A percentile compares a stretch with the other conserved stretches of the same genome.
Evolutionary conservation across 2,329 filamentous ascomycete species (phyloP).

Genomic region (Gyromitra esculenta): DNA sequence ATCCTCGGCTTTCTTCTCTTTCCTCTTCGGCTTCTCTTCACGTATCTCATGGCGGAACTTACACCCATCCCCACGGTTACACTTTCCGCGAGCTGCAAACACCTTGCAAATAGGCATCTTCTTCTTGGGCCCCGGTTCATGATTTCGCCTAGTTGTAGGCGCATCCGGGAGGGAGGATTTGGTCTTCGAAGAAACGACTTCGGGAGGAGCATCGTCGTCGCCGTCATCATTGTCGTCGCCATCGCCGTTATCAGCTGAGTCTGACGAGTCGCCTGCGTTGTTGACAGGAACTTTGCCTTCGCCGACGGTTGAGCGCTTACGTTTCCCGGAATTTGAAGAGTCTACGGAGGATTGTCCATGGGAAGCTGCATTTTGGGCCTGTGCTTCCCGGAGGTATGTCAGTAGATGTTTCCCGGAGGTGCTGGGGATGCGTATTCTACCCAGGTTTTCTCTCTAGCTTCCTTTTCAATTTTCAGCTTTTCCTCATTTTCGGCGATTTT

Average conservation of each 20-base stretch:
- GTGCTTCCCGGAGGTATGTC: slow-evolving; percentile 12
- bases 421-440: not conserved
- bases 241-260: not conserved
- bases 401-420: not conserved
- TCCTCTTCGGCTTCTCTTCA: slow-evolving; percentile 8
- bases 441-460: slow-evolving; percentile 8
- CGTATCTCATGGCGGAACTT: slow-evolving; percentile 29
- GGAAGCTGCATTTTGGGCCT: not conserved
- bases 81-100: slow-evolving; percentile 32
- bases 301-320: slow-evolving; percentile 23
- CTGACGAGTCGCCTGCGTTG: slow-evolving; percentile 2
- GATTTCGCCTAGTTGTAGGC: not conserved
- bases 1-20: slow-evolving; percentile 3
- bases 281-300: not conserved
- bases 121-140: slow-evolving; percentile 20
- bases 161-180: slow-evolving; percentile 1
- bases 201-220: slow-evolving; percentile 35
- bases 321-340: slow-evolving; percentile 12
- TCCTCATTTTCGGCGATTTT: slow-evolving; percentile 30
- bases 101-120: slow-evolving; percentile 23
- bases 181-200: slow-evolving; percentile 26
- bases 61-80: slow-evolving; percentile 31
- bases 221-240: not conserved
- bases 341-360: not conserved
- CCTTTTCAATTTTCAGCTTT: slow-evolving; percentile 28